Percentiles rank a stretch among this genome's conserved stretches.
These are phyloP conservation scores for Oenanthe sinensis DNA, from an alignment of 129 eudicot species.

Conservation along the genomic window DNA sequence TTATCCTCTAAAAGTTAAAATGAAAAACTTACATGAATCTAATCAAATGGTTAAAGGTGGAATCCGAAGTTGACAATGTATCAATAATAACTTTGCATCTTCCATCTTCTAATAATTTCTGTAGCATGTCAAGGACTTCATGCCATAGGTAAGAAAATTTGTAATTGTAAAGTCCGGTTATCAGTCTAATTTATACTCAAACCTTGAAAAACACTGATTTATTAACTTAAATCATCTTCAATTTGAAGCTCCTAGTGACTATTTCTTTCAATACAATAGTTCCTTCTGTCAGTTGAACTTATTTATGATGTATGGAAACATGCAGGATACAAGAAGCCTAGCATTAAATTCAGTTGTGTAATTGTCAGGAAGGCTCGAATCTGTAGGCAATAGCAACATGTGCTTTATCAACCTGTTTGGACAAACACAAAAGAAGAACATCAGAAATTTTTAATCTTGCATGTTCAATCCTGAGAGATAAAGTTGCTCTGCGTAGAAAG, in stretches of 20 bases:
- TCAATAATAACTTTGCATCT: conserved; percentile 47
- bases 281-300: background rate
- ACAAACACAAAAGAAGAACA: conserved; percentile 5
- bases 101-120: conserved; percentile 57
- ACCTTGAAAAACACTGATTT: background rate
- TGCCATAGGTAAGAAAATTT: background rate
- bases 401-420: conserved; percentile 59
- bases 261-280: background rate
- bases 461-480: background rate
- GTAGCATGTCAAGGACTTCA: conserved; percentile 42
- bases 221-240: background rate
- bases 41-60: conserved; percentile 46
- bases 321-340: conserved; percentile 64
- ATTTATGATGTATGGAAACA: background rate
- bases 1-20: conserved; percentile 1
- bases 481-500: background rate
- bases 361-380: conserved; percentile 61
- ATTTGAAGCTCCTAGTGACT: background rate
- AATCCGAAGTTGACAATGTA: conserved; percentile 48
- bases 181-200: background rate
- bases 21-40: conserved; percentile 64
- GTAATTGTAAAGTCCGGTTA: too few species aligned
- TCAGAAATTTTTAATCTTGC: background rate
- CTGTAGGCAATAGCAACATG: conserved; percentile 59
- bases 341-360: conserved; percentile 52